Evolutionary conservation across 495 filamentous ascomycete species (phyloP).

Genomic region (Cercophora samala): DNA sequence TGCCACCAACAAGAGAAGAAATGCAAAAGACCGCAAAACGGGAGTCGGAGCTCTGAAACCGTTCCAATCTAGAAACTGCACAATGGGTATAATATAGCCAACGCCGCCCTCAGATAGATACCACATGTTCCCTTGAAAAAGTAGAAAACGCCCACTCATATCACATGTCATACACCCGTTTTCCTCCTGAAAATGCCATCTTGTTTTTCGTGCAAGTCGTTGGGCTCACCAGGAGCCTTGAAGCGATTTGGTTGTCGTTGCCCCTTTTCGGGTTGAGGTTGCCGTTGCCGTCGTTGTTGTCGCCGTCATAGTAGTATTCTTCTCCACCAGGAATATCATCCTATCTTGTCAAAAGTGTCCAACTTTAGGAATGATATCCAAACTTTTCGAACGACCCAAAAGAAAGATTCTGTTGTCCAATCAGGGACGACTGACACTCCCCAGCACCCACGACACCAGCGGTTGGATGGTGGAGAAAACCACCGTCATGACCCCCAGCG

Average conservation of each 20-base stretch:
- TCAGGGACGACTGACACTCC: slow-evolving; percentile 10
- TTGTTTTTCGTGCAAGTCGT: neutral
- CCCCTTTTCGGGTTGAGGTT: neutral
- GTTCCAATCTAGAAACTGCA: slow-evolving; percentile 12
- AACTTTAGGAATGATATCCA: neutral
- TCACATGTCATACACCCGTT: neutral
- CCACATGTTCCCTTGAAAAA: neutral
- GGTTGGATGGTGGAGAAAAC: slow-evolving; percentile 39
- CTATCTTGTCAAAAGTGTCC: neutral
- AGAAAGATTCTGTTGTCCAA: neutral
- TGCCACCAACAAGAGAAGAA: neutral
- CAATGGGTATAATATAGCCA: slow-evolving; percentile 13
- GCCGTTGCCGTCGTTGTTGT: too few species aligned
- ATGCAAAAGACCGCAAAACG: slow-evolving; percentile 3
- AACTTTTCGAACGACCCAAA: neutral
- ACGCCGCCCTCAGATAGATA: too few species aligned
- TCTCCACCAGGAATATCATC: neutral
- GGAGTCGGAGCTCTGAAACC: slow-evolving; percentile 19
- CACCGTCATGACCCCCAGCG: slow-evolving; percentile 47
- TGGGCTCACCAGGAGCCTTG: slow-evolving; percentile 1
- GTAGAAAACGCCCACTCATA: slow-evolving; percentile 13
- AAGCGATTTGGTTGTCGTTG: neutral
- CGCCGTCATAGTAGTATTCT: neutral
- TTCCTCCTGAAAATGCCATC: too few species aligned
- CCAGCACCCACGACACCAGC: slow-evolving; percentile 27